Conservation (phyloP, 1,284 basidiomycete species). For the Pascua guehoae region DNA sequence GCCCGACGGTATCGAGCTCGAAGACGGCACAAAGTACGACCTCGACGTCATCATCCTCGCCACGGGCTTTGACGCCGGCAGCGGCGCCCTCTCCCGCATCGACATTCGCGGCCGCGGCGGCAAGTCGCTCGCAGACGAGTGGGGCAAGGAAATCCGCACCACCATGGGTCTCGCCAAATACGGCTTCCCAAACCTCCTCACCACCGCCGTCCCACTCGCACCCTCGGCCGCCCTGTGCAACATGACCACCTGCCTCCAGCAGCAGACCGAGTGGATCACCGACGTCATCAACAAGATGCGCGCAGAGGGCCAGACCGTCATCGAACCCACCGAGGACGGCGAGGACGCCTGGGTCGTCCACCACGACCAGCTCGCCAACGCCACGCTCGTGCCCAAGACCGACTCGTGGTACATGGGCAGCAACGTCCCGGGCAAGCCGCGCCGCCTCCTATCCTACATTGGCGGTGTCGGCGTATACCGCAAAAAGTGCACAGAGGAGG, state of each 20-base stretch:
- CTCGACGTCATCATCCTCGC: conserved; percentile 17
- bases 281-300: not conserved
- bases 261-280: conserved; percentile 18
- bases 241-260: conserved; percentile 13
- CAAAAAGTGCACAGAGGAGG: conserved; percentile 12
- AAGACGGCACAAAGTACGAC: conserved; percentile 4
- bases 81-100: conserved; percentile 8
- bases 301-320: conserved; percentile 2
- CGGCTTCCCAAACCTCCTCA: conserved; percentile 20
- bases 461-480: conserved; percentile 14
- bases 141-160: conserved; percentile 13
- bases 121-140: conserved; percentile 9
- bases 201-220: conserved; percentile 8
- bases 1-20: conserved; percentile 8
- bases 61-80: conserved; percentile 14
- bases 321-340: conserved; percentile 10
- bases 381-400: conserved; percentile 8
- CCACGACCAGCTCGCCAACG: conserved; percentile 10
- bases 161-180: conserved; percentile 10
- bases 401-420: conserved; percentile 19
- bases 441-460: conserved; percentile 13
- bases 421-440: conserved; percentile 14
- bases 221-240: conserved; percentile 15
- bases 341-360: conserved; percentile 15
- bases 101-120: conserved; percentile 11